Conservation (phyloP, 2,329 filamentous ascomycete genomes). For the Endothia cerciana region DNA sequence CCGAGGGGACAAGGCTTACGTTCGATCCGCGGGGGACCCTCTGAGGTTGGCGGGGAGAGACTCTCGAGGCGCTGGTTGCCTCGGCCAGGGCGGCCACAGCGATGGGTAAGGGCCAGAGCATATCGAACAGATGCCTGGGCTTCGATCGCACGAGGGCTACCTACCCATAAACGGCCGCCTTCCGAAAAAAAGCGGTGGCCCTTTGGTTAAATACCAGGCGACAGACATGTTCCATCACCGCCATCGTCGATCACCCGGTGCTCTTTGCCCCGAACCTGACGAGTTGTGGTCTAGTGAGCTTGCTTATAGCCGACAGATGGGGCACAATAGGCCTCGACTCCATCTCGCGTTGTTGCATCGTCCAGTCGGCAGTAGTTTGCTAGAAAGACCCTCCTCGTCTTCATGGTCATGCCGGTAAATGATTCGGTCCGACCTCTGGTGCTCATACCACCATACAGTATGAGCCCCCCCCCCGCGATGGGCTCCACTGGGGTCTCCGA, state of each 20-base stretch:
- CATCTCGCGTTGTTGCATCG: not conserved
- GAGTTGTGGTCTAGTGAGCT: not conserved
- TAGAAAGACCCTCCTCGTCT: not conserved
- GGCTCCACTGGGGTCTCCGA: not conserved
- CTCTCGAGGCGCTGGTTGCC: not conserved
- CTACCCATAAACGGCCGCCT: not conserved
- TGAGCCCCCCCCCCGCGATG: not conserved
- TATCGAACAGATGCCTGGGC: conserved; percentile 10
- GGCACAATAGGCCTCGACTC: not conserved
- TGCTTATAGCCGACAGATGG: not conserved
- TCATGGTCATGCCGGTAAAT: not conserved
- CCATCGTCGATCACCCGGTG: not conserved
- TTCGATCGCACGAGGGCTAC: not conserved
- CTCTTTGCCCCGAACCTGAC: conserved; percentile 6
- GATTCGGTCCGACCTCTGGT: not conserved
- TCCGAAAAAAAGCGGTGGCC: not conserved
- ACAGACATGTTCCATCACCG: not conserved
- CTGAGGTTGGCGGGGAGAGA: not conserved
- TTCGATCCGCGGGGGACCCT: not conserved
- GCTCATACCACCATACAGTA: no score
- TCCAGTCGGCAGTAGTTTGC: not conserved
- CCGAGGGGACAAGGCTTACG: conserved; percentile 15
- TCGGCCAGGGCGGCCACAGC: conserved; percentile 16
- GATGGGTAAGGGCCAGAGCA: conserved; percentile 7
- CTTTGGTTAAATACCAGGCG: not conserved